phyloP scores from a whole-genome alignment of 2,329 filamentous ascomycete genomes.

The Coniochaeta prunicola region DNA sequence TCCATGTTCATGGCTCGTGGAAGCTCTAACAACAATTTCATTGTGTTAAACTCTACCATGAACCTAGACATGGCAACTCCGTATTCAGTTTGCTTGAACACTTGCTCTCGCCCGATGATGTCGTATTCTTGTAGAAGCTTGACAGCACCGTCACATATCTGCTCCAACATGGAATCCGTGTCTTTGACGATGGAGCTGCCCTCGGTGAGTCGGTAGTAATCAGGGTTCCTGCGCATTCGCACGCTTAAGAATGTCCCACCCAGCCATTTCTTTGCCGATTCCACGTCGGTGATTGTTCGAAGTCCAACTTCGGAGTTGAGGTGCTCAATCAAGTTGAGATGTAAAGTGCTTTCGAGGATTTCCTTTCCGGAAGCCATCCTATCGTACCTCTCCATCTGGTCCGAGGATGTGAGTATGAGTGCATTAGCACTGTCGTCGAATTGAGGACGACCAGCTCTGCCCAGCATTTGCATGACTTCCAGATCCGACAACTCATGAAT shows the following conservation, averaged over 20 bases:
- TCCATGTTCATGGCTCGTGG: slow-evolving; percentile 53
- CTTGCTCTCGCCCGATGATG: slow-evolving; percentile 42
- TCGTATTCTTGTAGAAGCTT: slow-evolving; percentile 52
- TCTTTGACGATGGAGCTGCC: slow-evolving; percentile 38
- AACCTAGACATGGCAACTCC: slow-evolving; percentile 79
- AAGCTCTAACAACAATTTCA: slow-evolving; percentile 62
- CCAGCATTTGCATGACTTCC: slow-evolving; percentile 87
- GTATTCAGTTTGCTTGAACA: slow-evolving; percentile 60
- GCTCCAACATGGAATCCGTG: slow-evolving; percentile 57
- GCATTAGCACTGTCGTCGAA: slow-evolving; percentile 71
- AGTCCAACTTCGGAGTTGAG: slow-evolving; percentile 78
- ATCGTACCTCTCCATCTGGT: slow-evolving; percentile 60
- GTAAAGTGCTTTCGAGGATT: slow-evolving; percentile 68
- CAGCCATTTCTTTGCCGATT: slow-evolving; percentile 67
- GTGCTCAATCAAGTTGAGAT: slow-evolving; percentile 74
- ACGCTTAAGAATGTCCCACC: slow-evolving; percentile 72
- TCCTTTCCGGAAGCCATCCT: slow-evolving; percentile 68
- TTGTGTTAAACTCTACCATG: slow-evolving; percentile 72
- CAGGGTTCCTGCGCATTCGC: slow-evolving; percentile 62
- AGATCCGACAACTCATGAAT: slow-evolving; percentile 70
- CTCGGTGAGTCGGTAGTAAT: slow-evolving; percentile 59
- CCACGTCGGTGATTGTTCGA: slow-evolving; percentile 58
- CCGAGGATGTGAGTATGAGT: slow-evolving; percentile 69
- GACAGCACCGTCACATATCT: slow-evolving; percentile 65
- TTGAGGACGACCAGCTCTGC: slow-evolving; percentile 74